Percentiles rank a stretch among this genome's conserved stretches.
phyloP scores from a whole-genome alignment of 2,329 filamentous ascomycete genomes.

The Trichoderma sp. region DNA sequence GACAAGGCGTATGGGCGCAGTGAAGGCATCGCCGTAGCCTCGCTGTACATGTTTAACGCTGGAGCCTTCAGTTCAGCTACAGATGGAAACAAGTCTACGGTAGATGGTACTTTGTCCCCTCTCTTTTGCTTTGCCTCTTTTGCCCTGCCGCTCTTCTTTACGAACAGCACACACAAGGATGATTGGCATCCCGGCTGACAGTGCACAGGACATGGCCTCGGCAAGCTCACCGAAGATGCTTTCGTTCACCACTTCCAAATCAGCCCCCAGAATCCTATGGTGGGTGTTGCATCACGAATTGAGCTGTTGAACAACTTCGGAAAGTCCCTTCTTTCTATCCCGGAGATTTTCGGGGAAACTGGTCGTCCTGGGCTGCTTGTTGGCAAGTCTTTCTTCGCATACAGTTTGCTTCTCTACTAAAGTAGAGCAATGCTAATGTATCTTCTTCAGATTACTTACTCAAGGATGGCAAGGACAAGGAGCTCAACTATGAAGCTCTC shows the following conservation, averaged over 20 bases:
- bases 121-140: background rate
- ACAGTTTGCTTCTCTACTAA: no score
- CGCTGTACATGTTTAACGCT: constrained; percentile 48
- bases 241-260: constrained; percentile 46
- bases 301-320: constrained; percentile 43
- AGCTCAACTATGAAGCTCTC: constrained; percentile 40
- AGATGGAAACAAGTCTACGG: constrained; percentile 24
- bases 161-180: background rate
- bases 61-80: constrained; percentile 37
- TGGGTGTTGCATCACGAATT: constrained; percentile 45
- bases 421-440: background rate
- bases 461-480: constrained; percentile 26
- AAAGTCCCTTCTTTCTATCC: constrained; percentile 37
- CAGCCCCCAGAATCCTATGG: constrained; percentile 42
- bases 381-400: constrained; percentile 34
- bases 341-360: constrained; percentile 41
- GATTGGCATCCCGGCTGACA: background rate
- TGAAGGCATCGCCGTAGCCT: constrained; percentile 52
- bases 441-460: constrained; percentile 40
- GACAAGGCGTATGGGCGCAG: constrained; percentile 40
- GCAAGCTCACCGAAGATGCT: constrained; percentile 32
- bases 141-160: background rate
- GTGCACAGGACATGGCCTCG: constrained; percentile 31
- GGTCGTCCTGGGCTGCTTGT: constrained; percentile 49
- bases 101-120: constrained; percentile 34